Evolutionary conservation across 345 rosid species (phyloP).

Genomic region (Hypericum androsaemum): DNA sequence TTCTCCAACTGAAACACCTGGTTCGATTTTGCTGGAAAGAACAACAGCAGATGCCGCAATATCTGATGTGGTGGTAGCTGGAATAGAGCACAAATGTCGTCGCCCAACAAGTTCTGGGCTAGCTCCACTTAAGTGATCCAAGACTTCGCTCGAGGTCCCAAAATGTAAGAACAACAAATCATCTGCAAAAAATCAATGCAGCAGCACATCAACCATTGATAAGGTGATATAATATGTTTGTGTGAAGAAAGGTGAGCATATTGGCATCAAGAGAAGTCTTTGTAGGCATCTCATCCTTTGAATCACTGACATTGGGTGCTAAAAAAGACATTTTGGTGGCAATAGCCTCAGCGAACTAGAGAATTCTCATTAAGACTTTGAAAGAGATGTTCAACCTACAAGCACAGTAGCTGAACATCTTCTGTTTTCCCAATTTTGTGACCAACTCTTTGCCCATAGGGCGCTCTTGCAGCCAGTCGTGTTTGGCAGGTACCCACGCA

Average conservation of each 20-base stretch:
- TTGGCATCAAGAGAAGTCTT: no score
- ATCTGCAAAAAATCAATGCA: conserved; percentile 36
- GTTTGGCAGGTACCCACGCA: conserved; percentile 94
- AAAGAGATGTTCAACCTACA: conserved; percentile 38
- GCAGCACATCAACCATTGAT: conserved; percentile 1
- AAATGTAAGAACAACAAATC: conserved; percentile 77
- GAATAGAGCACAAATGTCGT: conserved; percentile 86
- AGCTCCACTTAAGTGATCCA: conserved; percentile 83
- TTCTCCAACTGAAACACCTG: conserved; percentile 84
- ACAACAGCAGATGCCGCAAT: conserved; percentile 83
- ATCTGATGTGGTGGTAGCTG: conserved; percentile 84
- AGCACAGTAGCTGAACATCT: conserved; percentile 76
- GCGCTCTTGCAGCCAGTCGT: conserved; percentile 65
- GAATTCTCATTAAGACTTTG: background rate
- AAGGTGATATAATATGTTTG: background rate
- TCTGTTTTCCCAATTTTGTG: conserved; percentile 56
- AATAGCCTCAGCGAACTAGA: no score
- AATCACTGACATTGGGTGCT: no score
- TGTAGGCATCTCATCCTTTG: no score
- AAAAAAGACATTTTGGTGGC: no score
- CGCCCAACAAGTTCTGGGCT: conserved; percentile 78
- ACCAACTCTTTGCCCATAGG: conserved; percentile 68
- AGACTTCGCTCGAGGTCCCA: conserved; percentile 94
- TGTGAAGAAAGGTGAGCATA: no score
- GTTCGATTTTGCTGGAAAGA: conserved; percentile 77